Conservation (phyloP, 75 land plant species). For the Sequoiadendron giganteum region DNA sequence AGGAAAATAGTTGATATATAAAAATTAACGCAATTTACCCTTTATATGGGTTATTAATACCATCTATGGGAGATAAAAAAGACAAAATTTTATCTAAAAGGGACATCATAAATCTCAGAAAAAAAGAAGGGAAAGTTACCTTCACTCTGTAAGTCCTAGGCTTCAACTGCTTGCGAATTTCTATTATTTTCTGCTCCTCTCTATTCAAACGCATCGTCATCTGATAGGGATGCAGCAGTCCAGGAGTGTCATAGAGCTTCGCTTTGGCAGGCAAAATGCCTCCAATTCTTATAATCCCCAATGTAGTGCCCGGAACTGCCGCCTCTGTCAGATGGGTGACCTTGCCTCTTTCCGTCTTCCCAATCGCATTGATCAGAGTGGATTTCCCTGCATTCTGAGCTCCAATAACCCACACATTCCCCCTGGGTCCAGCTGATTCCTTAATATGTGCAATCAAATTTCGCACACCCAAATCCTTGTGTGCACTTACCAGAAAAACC, state of each 20-base stretch:
- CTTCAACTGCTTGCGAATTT: conserved; percentile 85
- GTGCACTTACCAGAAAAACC: conserved; percentile 80
- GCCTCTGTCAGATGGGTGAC: conserved; percentile 82
- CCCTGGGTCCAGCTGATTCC: conserved; percentile 86
- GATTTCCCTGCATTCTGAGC: conserved; percentile 98
- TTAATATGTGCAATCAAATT: conserved; percentile 63
- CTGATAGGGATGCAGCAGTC: conserved; percentile 83
- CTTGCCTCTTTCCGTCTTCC: conserved; percentile 58
- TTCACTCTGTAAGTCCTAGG: conserved; percentile 74
- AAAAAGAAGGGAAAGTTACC: conserved; percentile 31
- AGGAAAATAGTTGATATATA: background rate
- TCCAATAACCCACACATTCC: conserved; percentile 95
- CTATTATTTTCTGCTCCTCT: conserved; percentile 91
- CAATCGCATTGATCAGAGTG: conserved; percentile 81
- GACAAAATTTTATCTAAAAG: background rate
- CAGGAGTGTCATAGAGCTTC: conserved; percentile 94
- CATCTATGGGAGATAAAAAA: background rate
- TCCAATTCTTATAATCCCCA: conserved; percentile 76
- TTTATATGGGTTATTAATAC: background rate
- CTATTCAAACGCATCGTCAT: conserved; percentile 73
- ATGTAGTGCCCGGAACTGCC: conserved; percentile 90
- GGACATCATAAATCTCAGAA: background rate
- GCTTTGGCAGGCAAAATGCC: conserved; percentile 88
- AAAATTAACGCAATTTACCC: background rate
- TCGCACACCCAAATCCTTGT: conserved; percentile 79